Evolutionary conservation across 805 yeast genomes (phyloP).

Genomic region (Kurtzmaniella fragi): DNA sequence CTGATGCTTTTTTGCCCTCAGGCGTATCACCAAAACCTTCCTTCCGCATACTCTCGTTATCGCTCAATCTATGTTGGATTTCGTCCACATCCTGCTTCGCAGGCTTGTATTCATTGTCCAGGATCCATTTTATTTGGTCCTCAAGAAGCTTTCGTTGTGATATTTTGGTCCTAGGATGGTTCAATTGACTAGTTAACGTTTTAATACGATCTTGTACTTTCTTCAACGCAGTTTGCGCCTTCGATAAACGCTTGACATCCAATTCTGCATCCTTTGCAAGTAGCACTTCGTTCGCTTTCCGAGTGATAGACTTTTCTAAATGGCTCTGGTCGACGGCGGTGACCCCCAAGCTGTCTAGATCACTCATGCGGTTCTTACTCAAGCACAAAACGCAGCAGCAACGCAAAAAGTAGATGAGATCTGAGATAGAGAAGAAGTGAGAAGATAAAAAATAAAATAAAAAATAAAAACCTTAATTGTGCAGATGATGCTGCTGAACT

Average conservation of each 20-base stretch:
- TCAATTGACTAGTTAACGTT: slow-evolving; percentile 43
- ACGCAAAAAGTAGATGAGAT: too few relatives aligned
- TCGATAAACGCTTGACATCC: slow-evolving; percentile 71
- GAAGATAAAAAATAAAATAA: too few relatives aligned
- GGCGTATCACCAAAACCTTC: slow-evolving; percentile 11
- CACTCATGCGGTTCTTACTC: slow-evolving; percentile 4
- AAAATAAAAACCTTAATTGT: too few relatives aligned
- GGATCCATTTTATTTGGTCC: slow-evolving; percentile 50
- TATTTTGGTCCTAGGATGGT: slow-evolving; percentile 54
- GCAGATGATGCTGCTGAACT: too few relatives aligned
- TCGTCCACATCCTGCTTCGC: slow-evolving; percentile 61
- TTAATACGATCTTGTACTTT: slow-evolving; percentile 41
- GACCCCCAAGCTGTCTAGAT: slow-evolving; percentile 26
- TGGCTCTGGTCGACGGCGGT: slow-evolving; percentile 72
- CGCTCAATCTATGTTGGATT: slow-evolving; percentile 30
- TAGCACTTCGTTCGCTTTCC: slow-evolving; percentile 60
- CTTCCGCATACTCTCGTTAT: slow-evolving; percentile 34
- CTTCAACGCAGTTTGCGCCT: slow-evolving; percentile 47
- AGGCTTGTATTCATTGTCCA: slow-evolving; percentile 46
- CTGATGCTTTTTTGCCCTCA: slow-evolving; percentile 10
- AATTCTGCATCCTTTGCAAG: slow-evolving; percentile 60
- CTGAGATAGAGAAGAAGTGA: too few relatives aligned
- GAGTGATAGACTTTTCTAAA: slow-evolving; percentile 69
- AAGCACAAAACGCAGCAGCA: too few relatives aligned
- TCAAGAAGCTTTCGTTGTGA: slow-evolving; percentile 54